These are phyloP conservation scores for Tetrapisispora fleetii DNA, from an alignment of 805 yeast species.

Conservation along the genomic window DNA sequence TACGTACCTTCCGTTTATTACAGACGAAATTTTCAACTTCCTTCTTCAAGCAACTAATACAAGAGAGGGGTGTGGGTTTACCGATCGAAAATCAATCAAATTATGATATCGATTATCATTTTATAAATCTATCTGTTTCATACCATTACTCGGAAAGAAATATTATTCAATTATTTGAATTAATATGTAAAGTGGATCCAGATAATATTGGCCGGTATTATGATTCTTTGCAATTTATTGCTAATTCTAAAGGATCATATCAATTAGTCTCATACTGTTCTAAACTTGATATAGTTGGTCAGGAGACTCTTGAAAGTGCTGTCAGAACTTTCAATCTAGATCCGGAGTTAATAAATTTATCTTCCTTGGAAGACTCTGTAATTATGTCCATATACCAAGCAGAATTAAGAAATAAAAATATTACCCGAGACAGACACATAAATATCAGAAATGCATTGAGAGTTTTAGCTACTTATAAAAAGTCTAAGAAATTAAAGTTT, in stretches of 20 bases:
- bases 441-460: slow-evolving; percentile 33
- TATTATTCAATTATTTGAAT: slow-evolving; percentile 39
- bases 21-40: slow-evolving; percentile 20
- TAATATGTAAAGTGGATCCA: slow-evolving; percentile 35
- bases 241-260: slow-evolving; percentile 39
- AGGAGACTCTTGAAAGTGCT: slow-evolving; percentile 37
- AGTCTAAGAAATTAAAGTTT: slow-evolving; percentile 29
- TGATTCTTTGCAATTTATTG: slow-evolving; percentile 46
- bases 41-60: slow-evolving; percentile 26
- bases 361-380: slow-evolving; percentile 20
- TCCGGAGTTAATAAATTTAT: slow-evolving; percentile 16
- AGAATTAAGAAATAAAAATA: slow-evolving; percentile 12
- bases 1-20: slow-evolving; percentile 22
- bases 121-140: slow-evolving; percentile 39
- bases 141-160: slow-evolving; percentile 41
- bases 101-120: slow-evolving; percentile 25
- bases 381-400: slow-evolving; percentile 28
- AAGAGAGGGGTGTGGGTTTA: slow-evolving; percentile 18
- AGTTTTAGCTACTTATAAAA: slow-evolving; percentile 31
- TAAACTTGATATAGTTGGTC: slow-evolving; percentile 45
- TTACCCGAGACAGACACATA: slow-evolving; percentile 11
- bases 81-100: slow-evolving; percentile 4
- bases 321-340: slow-evolving; percentile 29
- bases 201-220: slow-evolving; percentile 40
- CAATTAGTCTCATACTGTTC: slow-evolving; percentile 39